phyloP scores from a whole-genome alignment of 2,329 filamentous ascomycete genomes.

The Kalaharituber pfeilii region DNA sequence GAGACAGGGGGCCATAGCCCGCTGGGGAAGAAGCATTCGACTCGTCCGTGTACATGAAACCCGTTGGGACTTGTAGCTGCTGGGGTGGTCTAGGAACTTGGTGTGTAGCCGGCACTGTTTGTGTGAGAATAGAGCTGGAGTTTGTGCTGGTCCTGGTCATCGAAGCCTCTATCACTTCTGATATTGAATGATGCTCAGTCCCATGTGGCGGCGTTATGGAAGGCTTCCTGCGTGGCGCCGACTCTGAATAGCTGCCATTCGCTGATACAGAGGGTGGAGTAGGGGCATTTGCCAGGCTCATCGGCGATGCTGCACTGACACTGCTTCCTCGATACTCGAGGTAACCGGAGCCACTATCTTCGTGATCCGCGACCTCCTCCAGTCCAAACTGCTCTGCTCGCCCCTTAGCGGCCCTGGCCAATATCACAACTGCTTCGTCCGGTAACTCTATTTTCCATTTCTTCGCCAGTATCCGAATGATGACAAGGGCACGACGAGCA shows the following conservation, averaged over 20 bases:
- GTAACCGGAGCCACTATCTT: not conserved
- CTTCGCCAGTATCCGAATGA: constrained; percentile 66
- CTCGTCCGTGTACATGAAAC: not conserved
- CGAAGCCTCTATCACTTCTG: not conserved
- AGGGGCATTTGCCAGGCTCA: constrained; percentile 6
- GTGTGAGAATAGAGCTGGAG: not conserved
- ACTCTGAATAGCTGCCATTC: too few relatives aligned
- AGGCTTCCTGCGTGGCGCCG: too few relatives aligned
- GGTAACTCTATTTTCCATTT: constrained; percentile 83
- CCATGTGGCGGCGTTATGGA: too few relatives aligned
- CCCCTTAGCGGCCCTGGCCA: constrained; percentile 37
- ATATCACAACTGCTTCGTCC: constrained; percentile 57
- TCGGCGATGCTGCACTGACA: constrained; percentile 1
- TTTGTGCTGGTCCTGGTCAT: too few relatives aligned
- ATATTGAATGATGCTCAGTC: not conserved
- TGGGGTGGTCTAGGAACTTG: too few relatives aligned
- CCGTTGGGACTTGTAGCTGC: too few relatives aligned
- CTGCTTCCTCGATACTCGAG: constrained; percentile 4
- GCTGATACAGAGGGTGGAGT: too few relatives aligned
- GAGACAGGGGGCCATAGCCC: not conserved
- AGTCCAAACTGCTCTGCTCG: not conserved
- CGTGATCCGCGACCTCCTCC: not conserved
- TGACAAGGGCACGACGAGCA: constrained; percentile 65
- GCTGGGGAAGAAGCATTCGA: not conserved
- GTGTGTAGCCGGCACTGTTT: too few relatives aligned